phyloP scores from a whole-genome alignment of 179 eudicot genomes.

The Patellifolia procumbens region DNA sequence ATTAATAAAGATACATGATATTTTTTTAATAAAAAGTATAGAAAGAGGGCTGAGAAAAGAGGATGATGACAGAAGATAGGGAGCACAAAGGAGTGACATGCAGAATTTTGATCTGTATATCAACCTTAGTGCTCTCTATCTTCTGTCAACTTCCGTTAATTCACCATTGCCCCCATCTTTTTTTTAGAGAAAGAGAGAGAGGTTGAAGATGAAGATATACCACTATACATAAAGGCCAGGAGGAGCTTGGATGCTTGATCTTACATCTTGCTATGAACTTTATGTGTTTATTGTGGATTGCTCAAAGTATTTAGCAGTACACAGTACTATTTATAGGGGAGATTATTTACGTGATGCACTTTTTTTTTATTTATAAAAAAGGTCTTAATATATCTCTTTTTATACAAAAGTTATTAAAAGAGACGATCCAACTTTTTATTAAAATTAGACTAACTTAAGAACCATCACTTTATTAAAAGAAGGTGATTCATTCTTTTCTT shows the following conservation, averaged over 20 bases:
- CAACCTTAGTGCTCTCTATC: slow-evolving; percentile 47
- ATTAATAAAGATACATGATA: not conserved
- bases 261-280: not conserved
- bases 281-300: not conserved
- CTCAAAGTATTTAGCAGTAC: not conserved
- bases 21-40: not conserved
- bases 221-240: too few relatives aligned
- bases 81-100: slow-evolving; percentile 41
- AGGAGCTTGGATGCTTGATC: too few relatives aligned
- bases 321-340: slow-evolving; percentile 34
- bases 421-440: too few relatives aligned
- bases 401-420: too few relatives aligned
- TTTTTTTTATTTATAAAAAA: not conserved
- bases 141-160: slow-evolving; percentile 46
- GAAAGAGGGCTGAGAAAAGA: slow-evolving; percentile 26
- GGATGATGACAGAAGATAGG: slow-evolving; percentile 43
- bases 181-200: not conserved
- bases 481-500: too few relatives aligned
- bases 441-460: too few relatives aligned
- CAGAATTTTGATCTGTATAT: slow-evolving; percentile 22
- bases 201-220: too few relatives aligned
- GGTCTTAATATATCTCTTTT: not conserved
- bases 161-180: slow-evolving; percentile 27
- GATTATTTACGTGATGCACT: not conserved
- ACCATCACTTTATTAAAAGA: too few relatives aligned